Evolutionary conservation across 2,329 filamentous ascomycete species (phyloP).

Genomic region (Aspergillaceae sp.): DNA sequence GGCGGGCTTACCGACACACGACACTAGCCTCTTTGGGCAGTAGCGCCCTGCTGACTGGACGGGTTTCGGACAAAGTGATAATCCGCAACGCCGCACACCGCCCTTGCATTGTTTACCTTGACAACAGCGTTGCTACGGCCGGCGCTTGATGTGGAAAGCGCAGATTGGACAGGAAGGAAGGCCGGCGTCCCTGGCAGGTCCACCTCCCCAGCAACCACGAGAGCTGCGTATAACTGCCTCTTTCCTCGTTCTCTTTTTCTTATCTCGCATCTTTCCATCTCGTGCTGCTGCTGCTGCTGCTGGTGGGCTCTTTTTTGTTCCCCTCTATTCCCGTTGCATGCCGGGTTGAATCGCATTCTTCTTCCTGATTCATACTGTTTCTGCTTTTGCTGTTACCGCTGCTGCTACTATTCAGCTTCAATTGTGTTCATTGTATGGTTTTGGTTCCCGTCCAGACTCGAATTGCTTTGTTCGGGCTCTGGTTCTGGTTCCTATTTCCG

Average conservation of each 20-base stretch:
- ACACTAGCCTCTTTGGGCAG: too few relatives aligned
- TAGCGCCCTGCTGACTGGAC: too few relatives aligned
- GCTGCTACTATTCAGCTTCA: too few relatives aligned
- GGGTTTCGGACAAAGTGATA: slow-evolving; percentile 8
- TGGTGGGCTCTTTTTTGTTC: too few relatives aligned
- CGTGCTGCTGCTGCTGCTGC: too few relatives aligned
- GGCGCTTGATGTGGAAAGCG: background rate
- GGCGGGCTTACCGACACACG: slow-evolving; percentile 31
- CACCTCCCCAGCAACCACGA: too few relatives aligned
- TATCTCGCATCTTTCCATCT: too few relatives aligned
- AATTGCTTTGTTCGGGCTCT: slow-evolving; percentile 11
- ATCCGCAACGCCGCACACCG: slow-evolving; percentile 12
- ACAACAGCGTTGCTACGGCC: slow-evolving; percentile 29
- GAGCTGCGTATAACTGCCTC: too few relatives aligned
- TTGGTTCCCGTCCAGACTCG: slow-evolving; percentile 12
- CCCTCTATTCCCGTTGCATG: too few relatives aligned
- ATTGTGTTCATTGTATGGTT: slow-evolving; percentile 5
- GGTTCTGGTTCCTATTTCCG: slow-evolving; percentile 5
- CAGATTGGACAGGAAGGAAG: background rate
- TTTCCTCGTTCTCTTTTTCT: too few relatives aligned
- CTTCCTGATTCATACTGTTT: background rate
- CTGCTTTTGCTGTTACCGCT: slow-evolving; percentile 1
- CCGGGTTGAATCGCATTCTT: background rate
- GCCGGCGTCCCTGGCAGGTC: too few relatives aligned
- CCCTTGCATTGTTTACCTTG: slow-evolving; percentile 25